A percentile compares a stretch with the other conserved stretches of the same genome.
These are phyloP conservation scores for Backusella morwellensis DNA, from an alignment of 192 early-diverging fungal species.

Conservation along the genomic window DNA sequence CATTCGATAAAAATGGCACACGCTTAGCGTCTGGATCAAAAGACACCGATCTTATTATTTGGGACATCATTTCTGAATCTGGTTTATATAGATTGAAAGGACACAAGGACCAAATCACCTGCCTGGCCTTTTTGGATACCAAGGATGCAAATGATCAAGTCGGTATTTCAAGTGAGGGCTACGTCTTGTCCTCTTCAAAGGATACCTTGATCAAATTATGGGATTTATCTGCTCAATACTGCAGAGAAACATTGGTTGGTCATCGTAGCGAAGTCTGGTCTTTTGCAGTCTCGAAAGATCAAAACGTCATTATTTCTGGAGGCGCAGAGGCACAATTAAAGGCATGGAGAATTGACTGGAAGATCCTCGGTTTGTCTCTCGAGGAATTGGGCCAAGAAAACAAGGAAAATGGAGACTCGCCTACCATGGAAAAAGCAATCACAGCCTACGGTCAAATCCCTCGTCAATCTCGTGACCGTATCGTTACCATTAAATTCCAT, in stretches of 20 bases:
- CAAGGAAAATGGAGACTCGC: neutral
- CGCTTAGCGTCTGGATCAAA: constrained; percentile 86
- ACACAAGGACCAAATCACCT: constrained; percentile 94
- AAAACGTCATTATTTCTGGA: constrained; percentile 76
- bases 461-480: constrained; percentile 78
- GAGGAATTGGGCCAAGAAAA: constrained; percentile 47
- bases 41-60: constrained; percentile 94
- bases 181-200: constrained; percentile 89
- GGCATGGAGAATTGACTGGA: constrained; percentile 83
- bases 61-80: constrained; percentile 91
- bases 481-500: constrained; percentile 78
- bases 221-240: constrained; percentile 93
- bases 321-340: constrained; percentile 81
- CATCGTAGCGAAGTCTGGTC: constrained; percentile 96
- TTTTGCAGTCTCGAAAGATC: constrained; percentile 66
- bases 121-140: constrained; percentile 58
- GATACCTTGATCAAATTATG: constrained; percentile 96
- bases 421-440: constrained; percentile 62
- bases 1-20: constrained; percentile 78
- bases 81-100: constrained; percentile 89
- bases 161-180: constrained; percentile 54
- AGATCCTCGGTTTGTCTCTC: constrained; percentile 43
- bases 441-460: constrained; percentile 73
- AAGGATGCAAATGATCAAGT: constrained; percentile 28
- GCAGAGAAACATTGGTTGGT: constrained; percentile 89